These are phyloP conservation scores for Boletus reticulatus DNA, from an alignment of 768 basidiomycete species.

Conservation along the genomic window DNA sequence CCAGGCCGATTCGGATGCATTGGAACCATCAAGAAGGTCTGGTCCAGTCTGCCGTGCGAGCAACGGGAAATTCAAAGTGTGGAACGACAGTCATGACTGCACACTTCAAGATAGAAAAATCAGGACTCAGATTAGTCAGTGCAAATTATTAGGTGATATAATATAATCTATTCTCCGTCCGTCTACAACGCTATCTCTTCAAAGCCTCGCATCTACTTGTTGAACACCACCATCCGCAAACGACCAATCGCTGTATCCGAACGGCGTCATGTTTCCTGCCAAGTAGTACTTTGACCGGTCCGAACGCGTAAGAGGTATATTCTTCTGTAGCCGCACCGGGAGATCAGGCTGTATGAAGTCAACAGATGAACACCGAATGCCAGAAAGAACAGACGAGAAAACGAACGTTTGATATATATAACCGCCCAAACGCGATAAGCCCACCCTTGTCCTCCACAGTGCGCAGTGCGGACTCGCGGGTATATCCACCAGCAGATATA, in stretches of 20 bases:
- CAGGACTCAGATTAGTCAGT: no score
- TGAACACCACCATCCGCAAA: slow-evolving; percentile 14
- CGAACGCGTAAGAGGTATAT: slow-evolving; percentile 16
- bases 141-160: no score
- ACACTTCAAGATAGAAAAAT: no score
- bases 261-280: slow-evolving; percentile 17
- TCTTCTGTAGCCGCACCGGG: neutral
- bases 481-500: neutral
- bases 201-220: neutral
- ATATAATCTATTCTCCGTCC: no score
- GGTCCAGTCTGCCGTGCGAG: no score
- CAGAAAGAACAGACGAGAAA: neutral
- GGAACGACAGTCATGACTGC: no score
- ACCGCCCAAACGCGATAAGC: no score
- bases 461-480: neutral
- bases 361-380: neutral
- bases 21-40: no score
- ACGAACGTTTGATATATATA: slow-evolving; percentile 1
- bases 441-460: neutral
- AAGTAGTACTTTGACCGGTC: slow-evolving; percentile 13
- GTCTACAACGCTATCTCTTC: neutral
- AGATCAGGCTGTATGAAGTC: slow-evolving; percentile 27
- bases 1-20: no score
- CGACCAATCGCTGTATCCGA: neutral
- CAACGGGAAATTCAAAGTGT: no score